phyloP scores from a whole-genome alignment of 2,329 filamentous ascomycete species.

The Bipolaris zeicola region DNA sequence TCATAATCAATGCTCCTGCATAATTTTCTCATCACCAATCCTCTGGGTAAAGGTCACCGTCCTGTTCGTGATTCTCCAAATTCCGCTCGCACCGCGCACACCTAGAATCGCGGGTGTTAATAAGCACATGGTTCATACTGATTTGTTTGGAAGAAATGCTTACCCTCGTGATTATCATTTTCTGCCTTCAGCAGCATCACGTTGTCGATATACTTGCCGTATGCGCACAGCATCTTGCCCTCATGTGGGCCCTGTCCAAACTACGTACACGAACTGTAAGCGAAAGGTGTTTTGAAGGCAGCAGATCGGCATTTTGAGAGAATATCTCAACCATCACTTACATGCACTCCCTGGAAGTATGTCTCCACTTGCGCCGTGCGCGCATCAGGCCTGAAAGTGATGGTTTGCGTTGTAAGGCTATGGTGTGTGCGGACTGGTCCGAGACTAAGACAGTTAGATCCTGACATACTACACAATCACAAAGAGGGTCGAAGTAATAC shows the following conservation, averaged over 20 bases:
- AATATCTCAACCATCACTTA: background rate
- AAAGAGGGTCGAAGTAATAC: slow-evolving; percentile 21
- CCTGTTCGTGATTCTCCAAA: slow-evolving; percentile 49
- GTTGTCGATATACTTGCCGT: slow-evolving; percentile 50
- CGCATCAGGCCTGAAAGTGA: slow-evolving; percentile 38
- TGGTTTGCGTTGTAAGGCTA: slow-evolving; percentile 51
- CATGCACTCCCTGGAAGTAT: slow-evolving; percentile 51
- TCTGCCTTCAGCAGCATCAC: slow-evolving; percentile 36
- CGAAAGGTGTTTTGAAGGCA: background rate
- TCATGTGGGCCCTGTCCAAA: slow-evolving; percentile 52
- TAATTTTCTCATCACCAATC: slow-evolving; percentile 44
- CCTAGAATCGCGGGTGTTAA: background rate
- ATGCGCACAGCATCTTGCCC: slow-evolving; percentile 50
- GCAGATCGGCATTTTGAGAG: background rate
- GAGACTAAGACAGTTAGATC: slow-evolving; percentile 35
- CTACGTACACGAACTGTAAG: background rate
- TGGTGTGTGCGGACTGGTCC: slow-evolving; percentile 51
- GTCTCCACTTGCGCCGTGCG: slow-evolving; percentile 46
- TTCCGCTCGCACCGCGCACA: slow-evolving; percentile 46
- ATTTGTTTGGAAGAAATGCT: background rate
- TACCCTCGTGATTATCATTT: slow-evolving; percentile 31
- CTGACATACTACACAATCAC: background rate
- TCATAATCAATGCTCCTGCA: slow-evolving; percentile 36
- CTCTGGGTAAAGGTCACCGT: slow-evolving; percentile 48
- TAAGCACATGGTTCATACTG: background rate